Conservation (phyloP, 225 moss, liverwort and hornwort genomes). For the Straminergon stramineum region DNA sequence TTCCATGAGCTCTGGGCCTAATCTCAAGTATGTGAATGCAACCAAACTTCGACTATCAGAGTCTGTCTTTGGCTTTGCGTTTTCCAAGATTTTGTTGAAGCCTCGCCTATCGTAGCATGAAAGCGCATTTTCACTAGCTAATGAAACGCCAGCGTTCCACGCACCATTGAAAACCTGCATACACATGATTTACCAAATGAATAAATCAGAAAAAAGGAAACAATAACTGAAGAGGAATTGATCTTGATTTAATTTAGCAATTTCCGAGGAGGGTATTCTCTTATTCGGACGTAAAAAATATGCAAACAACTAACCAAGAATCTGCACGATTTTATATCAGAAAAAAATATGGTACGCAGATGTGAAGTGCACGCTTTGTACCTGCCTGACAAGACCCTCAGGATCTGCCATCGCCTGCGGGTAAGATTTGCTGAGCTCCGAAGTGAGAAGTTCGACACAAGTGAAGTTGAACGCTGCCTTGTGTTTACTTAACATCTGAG, state of each 20-base stretch:
- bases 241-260: not conserved
- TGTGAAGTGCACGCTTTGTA: not conserved
- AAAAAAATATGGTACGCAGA: not conserved
- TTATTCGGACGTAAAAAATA: not conserved
- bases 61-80: slow-evolving; percentile 50
- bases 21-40: slow-evolving; percentile 80
- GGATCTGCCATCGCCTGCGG: slow-evolving; percentile 78
- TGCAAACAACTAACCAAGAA: not conserved
- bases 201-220: not conserved
- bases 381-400: slow-evolving; percentile 71
- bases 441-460: slow-evolving; percentile 62
- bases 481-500: slow-evolving; percentile 67
- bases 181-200: not conserved
- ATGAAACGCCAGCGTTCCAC: slow-evolving; percentile 43
- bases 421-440: slow-evolving; percentile 37
- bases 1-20: slow-evolving; percentile 71
- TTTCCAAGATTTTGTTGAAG: slow-evolving; percentile 73
- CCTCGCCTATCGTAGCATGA: slow-evolving; percentile 68
- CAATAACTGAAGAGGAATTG: not conserved
- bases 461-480: slow-evolving; percentile 68
- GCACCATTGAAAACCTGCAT: slow-evolving; percentile 50
- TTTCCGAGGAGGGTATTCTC: not conserved
- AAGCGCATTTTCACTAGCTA: slow-evolving; percentile 88
- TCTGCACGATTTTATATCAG: not conserved
- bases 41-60: slow-evolving; percentile 32